Evolutionary conservation across 1,284 basidiomycete genomes (phyloP), one percentile per base, ranked within the genome.

Genomic region (Ustilago tritici): DNA sequence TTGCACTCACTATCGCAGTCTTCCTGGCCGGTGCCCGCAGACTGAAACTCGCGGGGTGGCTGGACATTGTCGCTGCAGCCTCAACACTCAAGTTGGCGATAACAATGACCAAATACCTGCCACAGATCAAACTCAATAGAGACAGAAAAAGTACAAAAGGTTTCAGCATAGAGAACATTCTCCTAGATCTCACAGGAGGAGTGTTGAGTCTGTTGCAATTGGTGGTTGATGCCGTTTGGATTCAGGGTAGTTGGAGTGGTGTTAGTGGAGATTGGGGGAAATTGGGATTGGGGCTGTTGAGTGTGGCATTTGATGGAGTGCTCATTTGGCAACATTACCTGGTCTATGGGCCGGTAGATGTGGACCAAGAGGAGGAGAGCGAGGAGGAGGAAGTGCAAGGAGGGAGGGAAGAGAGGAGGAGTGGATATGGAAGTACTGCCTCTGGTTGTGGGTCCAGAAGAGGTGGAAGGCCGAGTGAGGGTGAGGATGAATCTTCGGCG

Each of bases 311-410:
- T 79, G 87, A 88, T 66, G 14, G 77, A 0, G 57, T 86, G 14
- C 83, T 88, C 63, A 70, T 88, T 15, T 50, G 83, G 14, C 88
- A 88, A 76, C 88, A 88, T 68, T 87, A 84, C 61, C 62, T 85
- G 14, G 38, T 86, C 28, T 88, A 87, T 28, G 65, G 47, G 2
- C 38, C 50, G 10, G 67, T 59, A n/a, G 19, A 55, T 6, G 55
- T 50, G 3, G 55, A 15, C 0, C 36, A 56, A 15, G 32, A 47
- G 4, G n/a, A 35, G 31, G 53, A 38, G 34, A 7, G 46, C 19
- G 32, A 56, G 41, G 47, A 58, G 11, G 43, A 52, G 3, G 17
- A 14, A 11, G 41, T 31, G 8, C n/a, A 34, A 36, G 41, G 17
- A n/a, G 19, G 17, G n/a, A 36, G 31, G 36, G 10, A 50, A 41